A percentile compares a stretch with the other conserved stretches of the same genome.
Conservation (phyloP, 2,329 filamentous ascomycete species). For the Penicillium corylophilum region DNA sequence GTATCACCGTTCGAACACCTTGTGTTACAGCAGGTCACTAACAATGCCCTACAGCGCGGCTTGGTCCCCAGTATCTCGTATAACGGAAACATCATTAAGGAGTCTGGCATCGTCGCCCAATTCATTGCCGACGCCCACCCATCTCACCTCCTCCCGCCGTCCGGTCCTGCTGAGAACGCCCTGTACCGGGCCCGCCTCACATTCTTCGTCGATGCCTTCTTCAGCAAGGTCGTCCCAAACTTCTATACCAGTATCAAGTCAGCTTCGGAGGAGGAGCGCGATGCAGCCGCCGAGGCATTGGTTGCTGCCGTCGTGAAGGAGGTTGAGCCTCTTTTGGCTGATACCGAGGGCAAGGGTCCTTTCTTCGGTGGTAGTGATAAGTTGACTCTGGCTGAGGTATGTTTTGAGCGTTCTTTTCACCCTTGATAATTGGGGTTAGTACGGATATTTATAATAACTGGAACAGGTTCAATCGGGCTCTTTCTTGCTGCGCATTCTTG, state of each 20-base stretch:
- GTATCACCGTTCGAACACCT: not conserved
- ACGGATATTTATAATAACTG: slow-evolving; percentile 3
- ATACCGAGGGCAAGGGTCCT: slow-evolving; percentile 48
- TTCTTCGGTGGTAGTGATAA: slow-evolving; percentile 65
- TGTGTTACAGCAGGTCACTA: not conserved
- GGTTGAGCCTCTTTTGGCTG: slow-evolving; percentile 66
- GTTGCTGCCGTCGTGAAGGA: slow-evolving; percentile 64
- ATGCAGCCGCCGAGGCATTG: slow-evolving; percentile 51
- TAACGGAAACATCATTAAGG: slow-evolving; percentile 68
- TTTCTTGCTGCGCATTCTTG: slow-evolving; percentile 63
- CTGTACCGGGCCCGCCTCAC: slow-evolving; percentile 64
- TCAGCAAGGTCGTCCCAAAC: slow-evolving; percentile 57
- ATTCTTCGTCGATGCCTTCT: slow-evolving; percentile 72
- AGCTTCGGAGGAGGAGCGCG: slow-evolving; percentile 51
- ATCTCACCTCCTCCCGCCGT: slow-evolving; percentile 61
- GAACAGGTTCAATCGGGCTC: slow-evolving; percentile 62
- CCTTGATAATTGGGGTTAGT: not conserved
- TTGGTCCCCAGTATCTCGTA: slow-evolving; percentile 71
- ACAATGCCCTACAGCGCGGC: slow-evolving; percentile 53
- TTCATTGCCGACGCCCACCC: slow-evolving; percentile 71
- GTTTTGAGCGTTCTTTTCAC: slow-evolving; percentile 13
- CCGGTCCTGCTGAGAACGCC: slow-evolving; percentile 54
- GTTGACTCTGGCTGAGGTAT: slow-evolving; percentile 72
- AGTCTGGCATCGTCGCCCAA: slow-evolving; percentile 67
- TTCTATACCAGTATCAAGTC: slow-evolving; percentile 51